Conservation (phyloP, 1,139 yeast genomes). For the Arxiozyma slooffiae region DNA sequence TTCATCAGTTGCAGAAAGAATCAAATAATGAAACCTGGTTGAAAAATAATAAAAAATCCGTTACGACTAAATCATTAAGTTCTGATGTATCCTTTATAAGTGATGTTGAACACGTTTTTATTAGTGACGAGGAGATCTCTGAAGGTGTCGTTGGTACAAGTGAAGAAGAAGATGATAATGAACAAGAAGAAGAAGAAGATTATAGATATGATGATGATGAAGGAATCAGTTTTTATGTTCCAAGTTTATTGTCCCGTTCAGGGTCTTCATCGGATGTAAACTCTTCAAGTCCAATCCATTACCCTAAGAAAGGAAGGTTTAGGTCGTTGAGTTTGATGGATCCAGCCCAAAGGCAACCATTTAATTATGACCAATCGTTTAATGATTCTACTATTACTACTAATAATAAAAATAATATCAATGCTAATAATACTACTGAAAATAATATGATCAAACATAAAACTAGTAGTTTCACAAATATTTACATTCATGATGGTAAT, state of each 20-base stretch:
- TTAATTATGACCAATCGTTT: neutral
- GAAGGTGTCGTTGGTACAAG: no score
- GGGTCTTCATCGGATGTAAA: slow-evolving; percentile 16
- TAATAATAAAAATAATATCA: neutral
- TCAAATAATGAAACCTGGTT: neutral
- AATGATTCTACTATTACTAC: neutral
- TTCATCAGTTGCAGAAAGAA: neutral
- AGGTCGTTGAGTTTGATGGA: slow-evolving; percentile 30
- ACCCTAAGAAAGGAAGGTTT: slow-evolving; percentile 19
- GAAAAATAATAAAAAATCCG: neutral
- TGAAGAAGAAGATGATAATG: slow-evolving; percentile 14
- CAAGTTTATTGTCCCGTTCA: slow-evolving; percentile 25
- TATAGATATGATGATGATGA: slow-evolving; percentile 24
- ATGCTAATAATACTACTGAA: no score
- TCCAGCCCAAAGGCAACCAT: slow-evolving; percentile 19
- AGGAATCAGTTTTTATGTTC: slow-evolving; percentile 28
- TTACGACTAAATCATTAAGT: neutral
- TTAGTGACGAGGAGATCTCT: slow-evolving; percentile 9
- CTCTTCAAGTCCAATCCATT: slow-evolving; percentile 1
- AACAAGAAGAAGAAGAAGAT: no score
- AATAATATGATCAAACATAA: neutral
- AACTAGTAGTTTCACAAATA: slow-evolving; percentile 21
- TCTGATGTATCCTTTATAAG: neutral
- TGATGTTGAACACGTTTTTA: neutral
- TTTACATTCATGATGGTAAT: slow-evolving; percentile 30